These are phyloP conservation scores for Peterozyma toletana DNA, from an alignment of 805 yeast species.

Conservation along the genomic window DNA sequence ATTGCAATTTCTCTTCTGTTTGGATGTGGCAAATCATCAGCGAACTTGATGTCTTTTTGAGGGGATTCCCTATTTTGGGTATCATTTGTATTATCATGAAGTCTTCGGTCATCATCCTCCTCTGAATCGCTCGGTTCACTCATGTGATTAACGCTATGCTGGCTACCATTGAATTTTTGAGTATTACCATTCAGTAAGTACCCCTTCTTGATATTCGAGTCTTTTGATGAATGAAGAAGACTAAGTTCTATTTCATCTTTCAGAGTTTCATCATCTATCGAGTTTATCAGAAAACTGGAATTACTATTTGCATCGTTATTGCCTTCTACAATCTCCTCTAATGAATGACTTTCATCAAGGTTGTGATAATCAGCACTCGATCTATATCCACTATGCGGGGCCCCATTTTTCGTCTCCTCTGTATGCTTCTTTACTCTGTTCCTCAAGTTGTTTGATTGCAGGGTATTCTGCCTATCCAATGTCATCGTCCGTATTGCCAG, in stretches of 20 bases:
- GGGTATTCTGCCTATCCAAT: slow-evolving; percentile 11
- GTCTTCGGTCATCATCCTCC: slow-evolving; percentile 9
- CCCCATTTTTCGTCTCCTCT: neutral
- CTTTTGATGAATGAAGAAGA: neutral
- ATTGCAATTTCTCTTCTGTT: slow-evolving; percentile 27
- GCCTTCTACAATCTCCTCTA: neutral
- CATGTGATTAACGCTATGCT: slow-evolving; percentile 20
- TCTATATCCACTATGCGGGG: neutral
- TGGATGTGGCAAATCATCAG: slow-evolving; percentile 47
- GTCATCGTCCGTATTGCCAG: slow-evolving; percentile 37
- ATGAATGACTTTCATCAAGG: neutral
- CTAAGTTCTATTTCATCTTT: neutral
- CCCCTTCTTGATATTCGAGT: neutral
- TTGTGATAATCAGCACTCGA: neutral
- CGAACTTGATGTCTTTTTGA: slow-evolving; percentile 44
- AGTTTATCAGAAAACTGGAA: neutral
- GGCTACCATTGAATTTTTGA: neutral
- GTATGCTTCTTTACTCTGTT: neutral
- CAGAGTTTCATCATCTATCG: neutral
- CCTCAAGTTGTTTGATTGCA: neutral
- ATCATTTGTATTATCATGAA: neutral
- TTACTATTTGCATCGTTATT: neutral
- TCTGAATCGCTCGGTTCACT: slow-evolving; percentile 38
- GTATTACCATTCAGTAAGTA: neutral
- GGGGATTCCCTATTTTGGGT: neutral